A percentile compares a stretch with the other conserved stretches of the same genome.
Evolutionary conservation across 2,329 filamentous ascomycete species (phyloP).

Genomic region (Sclerotinia trifoliorum): DNA sequence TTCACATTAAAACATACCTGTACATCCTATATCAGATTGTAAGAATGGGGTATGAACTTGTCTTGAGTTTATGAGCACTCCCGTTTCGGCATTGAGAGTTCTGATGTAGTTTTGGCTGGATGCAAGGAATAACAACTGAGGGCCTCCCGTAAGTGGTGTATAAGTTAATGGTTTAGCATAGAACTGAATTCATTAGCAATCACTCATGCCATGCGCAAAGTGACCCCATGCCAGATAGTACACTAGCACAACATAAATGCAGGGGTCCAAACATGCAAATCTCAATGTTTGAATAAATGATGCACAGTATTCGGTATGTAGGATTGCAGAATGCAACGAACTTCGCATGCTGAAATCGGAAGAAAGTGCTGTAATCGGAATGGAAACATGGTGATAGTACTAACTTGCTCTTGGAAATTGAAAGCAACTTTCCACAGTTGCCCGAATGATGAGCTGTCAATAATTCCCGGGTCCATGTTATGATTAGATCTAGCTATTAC

Average conservation of each 20-base stretch:
- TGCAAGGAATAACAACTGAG: slow-evolving; percentile 55
- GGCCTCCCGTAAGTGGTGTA: slow-evolving; percentile 47
- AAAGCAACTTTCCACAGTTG: slow-evolving; percentile 51
- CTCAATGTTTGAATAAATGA: neutral
- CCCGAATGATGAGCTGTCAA: slow-evolving; percentile 54
- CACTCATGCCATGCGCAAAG: slow-evolving; percentile 43
- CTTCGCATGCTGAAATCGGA: neutral
- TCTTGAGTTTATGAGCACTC: slow-evolving; percentile 48
- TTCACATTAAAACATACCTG: slow-evolving; percentile 7
- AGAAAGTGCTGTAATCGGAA: no score
- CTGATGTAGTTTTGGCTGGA: slow-evolving; percentile 59
- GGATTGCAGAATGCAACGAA: no score
- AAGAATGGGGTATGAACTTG: slow-evolving; percentile 52
- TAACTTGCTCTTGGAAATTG: slow-evolving; percentile 18
- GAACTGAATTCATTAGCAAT: slow-evolving; percentile 50
- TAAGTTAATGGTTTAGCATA: slow-evolving; percentile 53
- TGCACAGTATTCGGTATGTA: neutral
- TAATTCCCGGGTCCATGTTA: slow-evolving; percentile 61
- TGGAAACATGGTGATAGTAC: neutral
- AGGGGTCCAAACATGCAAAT: neutral
- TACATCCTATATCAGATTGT: slow-evolving; percentile 47
- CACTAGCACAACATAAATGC: neutral
- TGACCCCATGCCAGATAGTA: neutral
- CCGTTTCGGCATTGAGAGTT: slow-evolving; percentile 55
- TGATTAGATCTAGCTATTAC: slow-evolving; percentile 45